Percentiles rank a stretch among this genome's conserved stretches.
Evolutionary conservation across 1,284 basidiomycete species (phyloP).

Genomic region (Tranzscheliella williamsii): DNA sequence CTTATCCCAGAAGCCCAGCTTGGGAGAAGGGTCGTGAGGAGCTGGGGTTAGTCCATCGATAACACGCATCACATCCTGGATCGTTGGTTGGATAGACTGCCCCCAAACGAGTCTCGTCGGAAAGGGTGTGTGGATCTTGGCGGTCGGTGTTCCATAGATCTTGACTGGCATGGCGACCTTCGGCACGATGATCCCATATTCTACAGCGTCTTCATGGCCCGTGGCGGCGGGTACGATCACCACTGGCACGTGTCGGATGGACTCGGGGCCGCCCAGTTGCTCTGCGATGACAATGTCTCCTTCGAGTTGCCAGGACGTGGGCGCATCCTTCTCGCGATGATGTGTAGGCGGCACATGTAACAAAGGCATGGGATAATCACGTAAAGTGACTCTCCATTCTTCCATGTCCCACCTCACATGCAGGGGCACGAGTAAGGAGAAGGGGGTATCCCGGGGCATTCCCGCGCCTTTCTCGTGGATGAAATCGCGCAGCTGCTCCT

Average conservation of each 20-base stretch:
- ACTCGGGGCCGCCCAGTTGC: conserved; percentile 75
- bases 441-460: conserved; percentile 73
- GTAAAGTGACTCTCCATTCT: conserved; percentile 70
- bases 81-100: conserved; percentile 81
- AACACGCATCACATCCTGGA: conserved; percentile 83
- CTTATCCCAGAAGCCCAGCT: conserved; percentile 95
- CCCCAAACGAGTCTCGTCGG: conserved; percentile 86
- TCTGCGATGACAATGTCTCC: conserved; percentile 86
- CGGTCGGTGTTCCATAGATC: conserved; percentile 73
- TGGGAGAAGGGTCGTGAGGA: conserved; percentile 81
- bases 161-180: conserved; percentile 96
- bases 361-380: conserved; percentile 72
- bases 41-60: conserved; percentile 80
- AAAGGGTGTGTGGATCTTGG: conserved; percentile 70
- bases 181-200: conserved; percentile 73
- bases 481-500: conserved; percentile 69
- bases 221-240: conserved; percentile 54
- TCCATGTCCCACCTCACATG: conserved; percentile 75
- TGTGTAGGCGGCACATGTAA: conserved; percentile 62
- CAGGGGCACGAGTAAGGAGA: conserved; percentile 81
- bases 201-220: conserved; percentile 64
- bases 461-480: conserved; percentile 73
- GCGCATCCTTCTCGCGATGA: conserved; percentile 6
- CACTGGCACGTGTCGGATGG: conserved; percentile 53
- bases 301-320: conserved; percentile 69